These are phyloP conservation scores for Paecilomyces fulvus DNA, from an alignment of 2,329 filamentous ascomycete genomes.

Conservation along the genomic window DNA sequence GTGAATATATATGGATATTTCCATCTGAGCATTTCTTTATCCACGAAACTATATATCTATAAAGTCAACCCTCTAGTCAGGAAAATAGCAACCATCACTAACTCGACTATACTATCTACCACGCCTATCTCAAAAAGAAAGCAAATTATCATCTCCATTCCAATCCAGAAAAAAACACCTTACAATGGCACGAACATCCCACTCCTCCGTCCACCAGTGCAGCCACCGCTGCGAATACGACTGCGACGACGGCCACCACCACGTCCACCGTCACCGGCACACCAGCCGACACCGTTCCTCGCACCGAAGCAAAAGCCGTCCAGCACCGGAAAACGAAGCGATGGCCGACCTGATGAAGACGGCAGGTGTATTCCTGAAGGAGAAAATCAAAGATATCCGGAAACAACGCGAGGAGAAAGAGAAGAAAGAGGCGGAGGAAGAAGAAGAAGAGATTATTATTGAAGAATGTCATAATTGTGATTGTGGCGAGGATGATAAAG, in stretches of 20 bases:
- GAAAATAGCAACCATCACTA: no score
- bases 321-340: not conserved
- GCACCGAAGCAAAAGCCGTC: not conserved
- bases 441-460: not conserved
- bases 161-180: not conserved
- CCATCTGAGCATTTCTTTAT: not conserved
- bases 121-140: not conserved
- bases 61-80: not conserved
- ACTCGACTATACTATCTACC: not conserved
- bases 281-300: not conserved
- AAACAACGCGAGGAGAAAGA: conserved; percentile 1
- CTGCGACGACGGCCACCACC: not conserved
- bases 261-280: not conserved
- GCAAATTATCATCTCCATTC: not conserved
- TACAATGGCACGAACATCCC: not conserved
- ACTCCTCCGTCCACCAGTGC: not conserved
- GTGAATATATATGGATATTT: not conserved
- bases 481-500: not conserved
- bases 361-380: not conserved
- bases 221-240: not conserved
- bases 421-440: conserved; percentile 1
- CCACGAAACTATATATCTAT: not conserved
- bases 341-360: not conserved
- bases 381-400: not conserved
- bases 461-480: not conserved